phyloP scores from a whole-genome alignment of 2,329 filamentous ascomycete species.

The Lojkania enalia region DNA sequence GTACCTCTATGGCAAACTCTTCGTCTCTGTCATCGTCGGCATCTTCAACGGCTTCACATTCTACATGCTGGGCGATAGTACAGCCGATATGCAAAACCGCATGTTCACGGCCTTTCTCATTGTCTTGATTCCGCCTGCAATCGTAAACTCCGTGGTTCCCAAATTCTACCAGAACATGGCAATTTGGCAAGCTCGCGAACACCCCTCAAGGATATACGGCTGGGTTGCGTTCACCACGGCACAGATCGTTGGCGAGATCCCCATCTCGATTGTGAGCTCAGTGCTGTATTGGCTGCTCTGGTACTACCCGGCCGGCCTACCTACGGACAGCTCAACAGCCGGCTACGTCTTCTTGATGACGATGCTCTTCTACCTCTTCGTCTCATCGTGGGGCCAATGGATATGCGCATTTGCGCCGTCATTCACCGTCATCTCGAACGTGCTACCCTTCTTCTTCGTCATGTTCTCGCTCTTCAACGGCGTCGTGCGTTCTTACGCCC shows the following conservation, averaged over 20 bases:
- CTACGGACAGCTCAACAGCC: constrained; percentile 63
- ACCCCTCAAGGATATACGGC: constrained; percentile 74
- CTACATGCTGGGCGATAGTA: constrained; percentile 66
- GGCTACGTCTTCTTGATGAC: constrained; percentile 81
- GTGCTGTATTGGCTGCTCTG: constrained; percentile 73
- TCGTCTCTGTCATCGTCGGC: constrained; percentile 69
- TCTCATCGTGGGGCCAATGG: constrained; percentile 78
- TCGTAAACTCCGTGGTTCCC: constrained; percentile 75
- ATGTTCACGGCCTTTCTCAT: constrained; percentile 73
- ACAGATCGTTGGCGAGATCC: constrained; percentile 73
- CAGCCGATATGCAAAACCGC: constrained; percentile 73
- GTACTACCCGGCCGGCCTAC: constrained; percentile 76
- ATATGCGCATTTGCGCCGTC: constrained; percentile 79
- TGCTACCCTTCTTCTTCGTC: constrained; percentile 78
- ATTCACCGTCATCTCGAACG: constrained; percentile 76
- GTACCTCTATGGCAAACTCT: constrained; percentile 77
- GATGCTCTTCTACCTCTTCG: constrained; percentile 76
- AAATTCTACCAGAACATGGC: constrained; percentile 75
- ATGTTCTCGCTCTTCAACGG: constrained; percentile 78
- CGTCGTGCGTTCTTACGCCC: constrained; percentile 68
- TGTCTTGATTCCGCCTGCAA: constrained; percentile 64
- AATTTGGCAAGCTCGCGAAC: constrained; percentile 74
- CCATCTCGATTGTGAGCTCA: constrained; percentile 65
- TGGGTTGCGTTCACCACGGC: constrained; percentile 78
- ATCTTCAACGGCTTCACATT: constrained; percentile 83